phyloP scores from a whole-genome alignment of 352 stramenopile genomes.

The Pythium chondricola region DNA sequence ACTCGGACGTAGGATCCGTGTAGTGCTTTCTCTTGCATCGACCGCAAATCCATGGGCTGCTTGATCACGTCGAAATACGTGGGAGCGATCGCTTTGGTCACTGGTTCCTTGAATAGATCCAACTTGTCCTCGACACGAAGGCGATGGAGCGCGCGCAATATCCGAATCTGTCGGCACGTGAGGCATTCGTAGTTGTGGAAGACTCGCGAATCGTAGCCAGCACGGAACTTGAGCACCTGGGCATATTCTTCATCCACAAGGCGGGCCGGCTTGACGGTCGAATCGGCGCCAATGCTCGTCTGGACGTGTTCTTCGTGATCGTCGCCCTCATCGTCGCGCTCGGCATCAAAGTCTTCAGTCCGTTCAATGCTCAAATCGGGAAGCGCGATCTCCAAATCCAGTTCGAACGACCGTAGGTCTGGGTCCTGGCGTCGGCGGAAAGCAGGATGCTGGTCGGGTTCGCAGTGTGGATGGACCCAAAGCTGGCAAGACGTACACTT shows the following conservation, averaged over 20 bases:
- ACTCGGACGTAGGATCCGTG: conserved; percentile 58
- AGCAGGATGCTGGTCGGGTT: conserved; percentile 57
- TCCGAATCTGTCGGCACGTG: conserved; percentile 69
- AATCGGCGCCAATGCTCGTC: neutral
- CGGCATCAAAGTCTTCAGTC: conserved; percentile 9
- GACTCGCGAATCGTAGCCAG: conserved; percentile 56
- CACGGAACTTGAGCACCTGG: conserved; percentile 47
- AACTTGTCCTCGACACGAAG: conserved; percentile 74
- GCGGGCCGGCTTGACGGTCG: conserved; percentile 32
- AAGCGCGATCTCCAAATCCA: conserved; percentile 40
- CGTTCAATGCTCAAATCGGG: conserved; percentile 15
- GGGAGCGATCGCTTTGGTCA: conserved; percentile 89
- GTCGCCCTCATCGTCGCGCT: conserved; percentile 1
- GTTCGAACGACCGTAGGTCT: conserved; percentile 25
- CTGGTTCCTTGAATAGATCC: conserved; percentile 91
- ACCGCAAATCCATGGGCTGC: conserved; percentile 90
- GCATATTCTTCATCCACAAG: conserved; percentile 64
- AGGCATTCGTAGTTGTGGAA: conserved; percentile 82
- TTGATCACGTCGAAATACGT: conserved; percentile 93
- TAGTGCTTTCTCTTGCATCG: conserved; percentile 79
- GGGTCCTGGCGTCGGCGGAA: conserved; percentile 28
- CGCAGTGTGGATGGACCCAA: conserved; percentile 77
- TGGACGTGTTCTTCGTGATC: neutral
- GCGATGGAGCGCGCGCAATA: conserved; percentile 60
- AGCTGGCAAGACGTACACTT: conserved; percentile 72